Evolutionary conservation across 2,329 filamentous ascomycete genomes (phyloP).

Genomic region (Pseudopithomyces chartarum): DNA sequence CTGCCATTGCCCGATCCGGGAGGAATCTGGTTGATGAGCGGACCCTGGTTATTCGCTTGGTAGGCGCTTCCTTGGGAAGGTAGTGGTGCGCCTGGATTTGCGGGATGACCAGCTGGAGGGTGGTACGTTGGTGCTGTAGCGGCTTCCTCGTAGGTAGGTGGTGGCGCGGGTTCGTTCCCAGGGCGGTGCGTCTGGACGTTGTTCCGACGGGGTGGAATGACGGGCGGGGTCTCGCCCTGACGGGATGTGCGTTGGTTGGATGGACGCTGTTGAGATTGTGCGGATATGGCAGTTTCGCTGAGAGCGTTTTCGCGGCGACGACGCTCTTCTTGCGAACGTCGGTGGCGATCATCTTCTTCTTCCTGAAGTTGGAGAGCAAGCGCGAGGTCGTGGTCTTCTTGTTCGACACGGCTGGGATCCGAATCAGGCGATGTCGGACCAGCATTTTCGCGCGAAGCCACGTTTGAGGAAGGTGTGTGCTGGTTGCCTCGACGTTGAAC

Average conservation of each 20-base stretch:
- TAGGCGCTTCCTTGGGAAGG: conserved; percentile 34
- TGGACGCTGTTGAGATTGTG: conserved; percentile 30
- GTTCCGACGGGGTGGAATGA: conserved; percentile 52
- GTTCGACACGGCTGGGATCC: conserved; percentile 62
- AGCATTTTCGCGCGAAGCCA: conserved; percentile 17
- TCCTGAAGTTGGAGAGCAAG: conserved; percentile 92
- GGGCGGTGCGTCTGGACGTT: conserved; percentile 43
- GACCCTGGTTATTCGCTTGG: conserved; percentile 19
- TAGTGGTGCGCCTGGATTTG: conserved; percentile 43
- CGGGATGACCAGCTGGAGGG: conserved; percentile 53
- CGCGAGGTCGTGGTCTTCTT: conserved; percentile 83
- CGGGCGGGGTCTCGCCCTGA: conserved; percentile 45
- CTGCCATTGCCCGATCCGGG: conserved; percentile 10
- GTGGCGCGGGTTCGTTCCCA: conserved; percentile 58
- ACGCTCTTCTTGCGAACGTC: conserved; percentile 62
- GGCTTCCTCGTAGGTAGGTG: conserved; percentile 70
- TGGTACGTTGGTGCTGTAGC: conserved; percentile 61
- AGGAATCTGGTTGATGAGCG: conserved; percentile 13
- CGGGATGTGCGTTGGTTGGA: conserved; percentile 33
- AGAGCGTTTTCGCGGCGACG: conserved; percentile 69
- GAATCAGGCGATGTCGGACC: conserved; percentile 29
- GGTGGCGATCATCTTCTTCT: conserved; percentile 82
- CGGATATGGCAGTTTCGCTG: conserved; percentile 71
- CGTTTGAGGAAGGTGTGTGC: conserved; percentile 15
- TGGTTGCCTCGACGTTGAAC: conserved; percentile 50